phyloP scores from a whole-genome alignment of 768 basidiomycete genomes.

The Mycena galopus region DNA sequence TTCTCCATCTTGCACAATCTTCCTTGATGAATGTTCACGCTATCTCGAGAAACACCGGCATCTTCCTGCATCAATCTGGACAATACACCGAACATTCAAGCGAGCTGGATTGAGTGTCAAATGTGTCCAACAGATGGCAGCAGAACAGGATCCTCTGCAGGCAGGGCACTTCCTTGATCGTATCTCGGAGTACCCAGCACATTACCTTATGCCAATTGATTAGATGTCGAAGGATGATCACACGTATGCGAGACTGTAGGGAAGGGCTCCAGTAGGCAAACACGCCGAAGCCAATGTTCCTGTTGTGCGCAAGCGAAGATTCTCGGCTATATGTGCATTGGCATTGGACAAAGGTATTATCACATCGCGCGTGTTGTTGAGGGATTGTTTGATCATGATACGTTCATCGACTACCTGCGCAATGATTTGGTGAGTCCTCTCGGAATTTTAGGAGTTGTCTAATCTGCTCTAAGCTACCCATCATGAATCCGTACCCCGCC shows the following conservation, averaged over 20 bases:
- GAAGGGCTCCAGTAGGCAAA: not conserved
- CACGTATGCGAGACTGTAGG: not conserved
- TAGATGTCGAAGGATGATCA: not conserved
- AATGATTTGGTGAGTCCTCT: not conserved
- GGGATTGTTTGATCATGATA: not conserved
- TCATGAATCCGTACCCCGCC: too few species aligned
- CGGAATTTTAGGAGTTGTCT: too few species aligned
- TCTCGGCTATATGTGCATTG: not conserved
- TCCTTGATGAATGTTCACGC: not conserved
- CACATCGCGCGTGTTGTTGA: not conserved
- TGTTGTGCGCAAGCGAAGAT: not conserved
- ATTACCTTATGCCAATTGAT: not conserved
- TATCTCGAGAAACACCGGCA: not conserved
- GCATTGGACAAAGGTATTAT: not conserved
- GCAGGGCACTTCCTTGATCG: not conserved
- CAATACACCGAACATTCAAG: not conserved
- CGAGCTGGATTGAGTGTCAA: slow-evolving; percentile 1
- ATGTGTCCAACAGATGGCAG: not conserved
- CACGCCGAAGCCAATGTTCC: not conserved
- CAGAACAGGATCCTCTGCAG: not conserved
- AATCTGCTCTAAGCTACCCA: too few species aligned
- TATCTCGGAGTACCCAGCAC: not conserved
- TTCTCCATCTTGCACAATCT: too few species aligned
- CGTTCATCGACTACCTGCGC: not conserved
- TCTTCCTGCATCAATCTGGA: not conserved